Conservation (phyloP, 345 rosid species). For the Eucalyptus sideroxylon region DNA sequence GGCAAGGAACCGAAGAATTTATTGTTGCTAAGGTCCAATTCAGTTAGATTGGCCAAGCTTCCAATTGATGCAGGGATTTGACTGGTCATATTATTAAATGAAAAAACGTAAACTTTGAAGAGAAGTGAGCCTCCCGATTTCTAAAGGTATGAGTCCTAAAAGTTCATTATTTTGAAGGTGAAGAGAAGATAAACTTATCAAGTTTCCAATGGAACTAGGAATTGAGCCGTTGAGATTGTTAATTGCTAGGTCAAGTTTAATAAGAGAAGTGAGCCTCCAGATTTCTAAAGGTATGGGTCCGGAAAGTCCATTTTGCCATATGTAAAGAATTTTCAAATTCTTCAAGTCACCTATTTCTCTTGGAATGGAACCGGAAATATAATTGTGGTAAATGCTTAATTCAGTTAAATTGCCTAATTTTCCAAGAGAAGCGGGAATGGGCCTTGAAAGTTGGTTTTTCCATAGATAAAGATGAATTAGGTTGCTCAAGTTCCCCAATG, state of each 20-base stretch:
- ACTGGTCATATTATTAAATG: too few species aligned
- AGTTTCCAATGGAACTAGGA: neutral
- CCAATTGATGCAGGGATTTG: neutral
- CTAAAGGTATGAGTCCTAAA: neutral
- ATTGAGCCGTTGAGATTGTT: neutral
- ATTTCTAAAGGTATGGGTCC: neutral
- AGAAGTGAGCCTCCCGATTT: too few species aligned
- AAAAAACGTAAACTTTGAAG: too few species aligned
- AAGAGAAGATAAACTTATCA: neutral
- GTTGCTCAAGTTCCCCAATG: neutral
- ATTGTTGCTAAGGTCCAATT: rapidly evolving
- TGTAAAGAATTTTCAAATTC: neutral
- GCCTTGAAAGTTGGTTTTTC: neutral
- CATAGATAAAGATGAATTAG: neutral
- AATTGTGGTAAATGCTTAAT: rapidly evolving
- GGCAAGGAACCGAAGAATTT: neutral
- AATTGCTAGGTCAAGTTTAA: rapidly evolving
- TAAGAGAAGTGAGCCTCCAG: neutral
- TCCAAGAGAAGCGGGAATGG: neutral
- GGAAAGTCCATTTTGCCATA: neutral
- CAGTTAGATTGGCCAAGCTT: neutral
- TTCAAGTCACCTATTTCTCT: neutral
- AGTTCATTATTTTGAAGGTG: too few species aligned
- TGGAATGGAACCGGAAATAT: neutral
- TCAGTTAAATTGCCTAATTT: neutral